Evolutionary conservation across 805 yeast species (phyloP).

Genomic region (Clavispora fructus): DNA sequence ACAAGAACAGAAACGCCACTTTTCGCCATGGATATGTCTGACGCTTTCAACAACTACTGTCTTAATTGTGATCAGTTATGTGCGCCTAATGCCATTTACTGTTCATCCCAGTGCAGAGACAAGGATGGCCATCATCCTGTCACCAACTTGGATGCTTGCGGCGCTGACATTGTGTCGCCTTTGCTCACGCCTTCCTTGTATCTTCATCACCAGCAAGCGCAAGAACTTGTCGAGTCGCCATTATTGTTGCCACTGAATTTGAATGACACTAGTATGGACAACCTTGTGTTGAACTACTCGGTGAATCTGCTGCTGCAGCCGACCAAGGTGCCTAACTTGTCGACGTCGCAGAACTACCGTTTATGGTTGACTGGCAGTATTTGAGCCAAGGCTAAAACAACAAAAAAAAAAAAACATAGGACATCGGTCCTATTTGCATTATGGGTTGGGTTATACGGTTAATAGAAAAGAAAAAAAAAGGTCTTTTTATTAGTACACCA

Average conservation of each 20-base stretch:
- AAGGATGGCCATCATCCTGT: slow-evolving; percentile 24
- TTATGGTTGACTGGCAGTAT: slow-evolving; percentile 32
- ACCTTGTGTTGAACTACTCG: slow-evolving; percentile 32
- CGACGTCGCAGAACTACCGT: slow-evolving; percentile 35
- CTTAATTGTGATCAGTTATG: slow-evolving; percentile 17
- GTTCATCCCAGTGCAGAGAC: slow-evolving; percentile 28
- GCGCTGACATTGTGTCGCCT: slow-evolving; percentile 28
- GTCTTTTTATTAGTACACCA: neutral
- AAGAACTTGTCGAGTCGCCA: slow-evolving; percentile 18
- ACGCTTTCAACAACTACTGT: slow-evolving; percentile 19
- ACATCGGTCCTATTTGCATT: neutral
- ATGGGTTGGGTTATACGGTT: slow-evolving; percentile 1
- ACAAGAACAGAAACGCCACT: neutral
- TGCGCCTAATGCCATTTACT: slow-evolving; percentile 17
- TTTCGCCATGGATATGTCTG: slow-evolving; percentile 11
- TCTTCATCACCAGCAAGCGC: slow-evolving; percentile 16
- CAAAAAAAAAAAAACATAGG: neutral
- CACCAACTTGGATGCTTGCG: slow-evolving; percentile 9
- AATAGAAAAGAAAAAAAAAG: neutral
- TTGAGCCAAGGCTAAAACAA: neutral
- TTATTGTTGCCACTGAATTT: slow-evolving; percentile 18
- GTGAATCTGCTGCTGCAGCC: slow-evolving; percentile 13
- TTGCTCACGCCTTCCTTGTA: slow-evolving; percentile 33
- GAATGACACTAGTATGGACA: slow-evolving; percentile 18
- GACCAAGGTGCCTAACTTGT: slow-evolving; percentile 10